A percentile compares a stretch with the other conserved stretches of the same genome.
These are phyloP conservation scores for Russula ochroleuca DNA, from an alignment of 768 basidiomycete species.

Conservation along the genomic window DNA sequence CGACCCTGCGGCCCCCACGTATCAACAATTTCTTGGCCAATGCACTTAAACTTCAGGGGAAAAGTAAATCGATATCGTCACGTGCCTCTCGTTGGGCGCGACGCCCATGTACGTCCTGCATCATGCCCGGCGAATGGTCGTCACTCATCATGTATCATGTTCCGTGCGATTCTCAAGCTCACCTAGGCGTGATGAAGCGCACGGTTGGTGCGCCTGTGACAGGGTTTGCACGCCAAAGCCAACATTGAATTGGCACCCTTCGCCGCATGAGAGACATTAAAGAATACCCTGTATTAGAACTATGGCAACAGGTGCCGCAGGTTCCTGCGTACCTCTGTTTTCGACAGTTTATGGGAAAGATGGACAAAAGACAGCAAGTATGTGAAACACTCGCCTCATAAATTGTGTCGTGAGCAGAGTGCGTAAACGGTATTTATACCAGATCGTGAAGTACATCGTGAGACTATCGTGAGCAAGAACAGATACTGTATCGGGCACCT, in stretches of 20 bases:
- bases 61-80: conserved; percentile 1
- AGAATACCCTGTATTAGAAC: background rate
- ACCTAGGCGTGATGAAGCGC: conserved; percentile 24
- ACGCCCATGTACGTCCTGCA: conserved; percentile 22
- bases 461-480: conserved; percentile 22
- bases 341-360: background rate
- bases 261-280: background rate
- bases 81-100: conserved; percentile 23
- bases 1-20: conserved; percentile 13
- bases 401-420: conserved; percentile 13
- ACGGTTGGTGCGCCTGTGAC: conserved; percentile 17
- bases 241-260: background rate
- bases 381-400: background rate
- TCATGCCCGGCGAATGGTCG: background rate
- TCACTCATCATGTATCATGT: conserved; percentile 1
- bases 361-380: background rate
- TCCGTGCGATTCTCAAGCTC: conserved; percentile 1
- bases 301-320: background rate
- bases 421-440: conserved; percentile 9
- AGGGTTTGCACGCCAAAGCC: conserved; percentile 17
- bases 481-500: background rate
- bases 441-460: conserved; percentile 24
- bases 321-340: background rate
- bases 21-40: conserved; percentile 20
- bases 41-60: conserved; percentile 9